These are phyloP conservation scores for Mortierella claussenii DNA, from an alignment of 192 early-diverging fungal species.

Conservation along the genomic window DNA sequence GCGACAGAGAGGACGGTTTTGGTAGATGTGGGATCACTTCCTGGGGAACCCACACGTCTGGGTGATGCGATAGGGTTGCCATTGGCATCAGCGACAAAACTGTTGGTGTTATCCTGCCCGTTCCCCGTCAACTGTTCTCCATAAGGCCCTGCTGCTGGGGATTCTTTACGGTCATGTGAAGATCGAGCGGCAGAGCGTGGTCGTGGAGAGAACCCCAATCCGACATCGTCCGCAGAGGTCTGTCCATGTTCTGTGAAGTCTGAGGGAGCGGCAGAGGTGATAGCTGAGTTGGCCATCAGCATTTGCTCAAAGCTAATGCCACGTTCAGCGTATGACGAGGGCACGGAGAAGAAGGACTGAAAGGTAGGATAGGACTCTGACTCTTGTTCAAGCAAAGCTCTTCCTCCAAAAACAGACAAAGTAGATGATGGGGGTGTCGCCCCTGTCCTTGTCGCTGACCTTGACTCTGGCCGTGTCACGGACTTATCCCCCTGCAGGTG, in stretches of 20 bases:
- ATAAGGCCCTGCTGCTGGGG: background rate
- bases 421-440: no score
- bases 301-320: slow-evolving; percentile 22
- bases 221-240: no score
- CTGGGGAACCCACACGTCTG: background rate
- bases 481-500: background rate
- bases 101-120: background rate
- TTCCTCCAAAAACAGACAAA: background rate
- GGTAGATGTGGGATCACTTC: slow-evolving; percentile 12
- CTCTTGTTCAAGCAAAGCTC: slow-evolving; percentile 1
- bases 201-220: background rate
- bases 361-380: slow-evolving; percentile 9
- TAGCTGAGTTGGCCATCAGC: slow-evolving; percentile 6
- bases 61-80: slow-evolving; percentile 3
- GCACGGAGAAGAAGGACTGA: slow-evolving; percentile 25
- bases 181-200: background rate
- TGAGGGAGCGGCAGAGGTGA: background rate
- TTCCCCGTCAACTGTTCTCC: background rate
- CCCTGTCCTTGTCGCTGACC: background rate
- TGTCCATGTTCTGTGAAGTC: background rate
- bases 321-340: slow-evolving; percentile 10
- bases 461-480: background rate
- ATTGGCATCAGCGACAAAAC: slow-evolving; percentile 1
- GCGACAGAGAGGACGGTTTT: slow-evolving; percentile 5
- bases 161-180: background rate